A percentile compares a stretch with the other conserved stretches of the same genome.
phyloP scores from a whole-genome alignment of 176 grass and related monocot species.

The Carex pumila region DNA sequence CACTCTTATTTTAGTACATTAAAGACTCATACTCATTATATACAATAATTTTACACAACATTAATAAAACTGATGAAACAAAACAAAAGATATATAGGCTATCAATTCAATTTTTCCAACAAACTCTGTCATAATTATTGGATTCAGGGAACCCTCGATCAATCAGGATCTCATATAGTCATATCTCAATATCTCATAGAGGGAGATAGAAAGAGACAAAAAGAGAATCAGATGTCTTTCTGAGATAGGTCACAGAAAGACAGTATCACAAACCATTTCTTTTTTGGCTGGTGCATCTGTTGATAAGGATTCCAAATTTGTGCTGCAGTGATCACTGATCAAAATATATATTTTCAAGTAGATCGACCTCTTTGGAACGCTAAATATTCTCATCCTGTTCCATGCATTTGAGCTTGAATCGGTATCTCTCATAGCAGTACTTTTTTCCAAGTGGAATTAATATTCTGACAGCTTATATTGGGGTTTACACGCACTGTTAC shows the following conservation, averaged over 20 bases:
- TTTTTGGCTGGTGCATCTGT: not conserved
- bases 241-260: constrained; percentile 1
- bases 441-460: constrained; percentile 9
- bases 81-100: not conserved
- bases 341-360: not conserved
- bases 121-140: not conserved
- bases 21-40: not conserved
- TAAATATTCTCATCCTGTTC: constrained; percentile 1
- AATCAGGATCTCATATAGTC: not conserved
- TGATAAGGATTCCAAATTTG: constrained; percentile 12
- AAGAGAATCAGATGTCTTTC: constrained; percentile 13
- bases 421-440: constrained; percentile 3
- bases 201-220: constrained; percentile 5
- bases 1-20: no score
- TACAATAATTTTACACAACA: not conserved
- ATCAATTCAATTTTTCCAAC: not conserved
- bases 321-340: not conserved
- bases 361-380: not conserved
- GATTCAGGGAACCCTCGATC: not conserved
- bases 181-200: not conserved
- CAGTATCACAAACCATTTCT: not conserved
- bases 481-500: not conserved
- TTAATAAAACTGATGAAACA: not conserved
- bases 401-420: not conserved
- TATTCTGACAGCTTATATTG: not conserved